Evolutionary conservation across 2,329 filamentous ascomycete species (phyloP), one percentile per base, ranked within the genome.

Genomic region (Cladosporium colombiae): DNA sequence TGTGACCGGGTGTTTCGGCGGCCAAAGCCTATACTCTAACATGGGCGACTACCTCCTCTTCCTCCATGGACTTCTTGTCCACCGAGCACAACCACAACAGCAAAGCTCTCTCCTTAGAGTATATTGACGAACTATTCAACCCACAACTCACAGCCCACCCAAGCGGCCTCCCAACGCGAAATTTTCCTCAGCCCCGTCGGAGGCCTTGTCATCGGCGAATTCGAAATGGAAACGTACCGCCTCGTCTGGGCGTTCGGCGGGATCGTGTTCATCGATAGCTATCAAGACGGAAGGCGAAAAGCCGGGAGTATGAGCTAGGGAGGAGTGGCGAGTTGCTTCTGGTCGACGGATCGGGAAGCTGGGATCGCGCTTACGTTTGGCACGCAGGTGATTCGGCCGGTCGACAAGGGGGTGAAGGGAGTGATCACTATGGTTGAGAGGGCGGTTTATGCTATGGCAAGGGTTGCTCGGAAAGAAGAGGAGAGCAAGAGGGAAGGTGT

Each of bases 51-150:
- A 82, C 65, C 67, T 81, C 60, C 78, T 78, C 44, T 71, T 86
- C 4, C 70, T 84, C 3, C 75, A 74, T 3, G 83, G 82, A 1
- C 71, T 87, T 0, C 75, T 86, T 0, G n/a, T 72, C 74, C 1
- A 80, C 85, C 53, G 83, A 16, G n/a, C n/a, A n/a, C n/a, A n/a
- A n/a, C n/a, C n/a, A n/a, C n/a, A 2, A 86, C 63, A 81, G 79
- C 4, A 81, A 78, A 49, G 68, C 87, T 0, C 77, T 87, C 7
- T 77, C 73, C 25, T n/a, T n/a, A n/a, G n/a, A n/a, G n/a, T n/a
- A 79, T 0, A 77, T 81, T 0, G 75, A 80, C 0, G 69, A 76
- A 46, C 79, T 86, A 74, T 85, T 85, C 68, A 70, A 75, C 62
- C 78, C 83, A 0, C 84, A 84, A 53, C 78, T 87, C 0, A 74